A percentile compares a stretch with the other conserved stretches of the same genome.
phyloP scores from a whole-genome alignment of 106 monocot species.

The Alisma plantagoaquatica region DNA sequence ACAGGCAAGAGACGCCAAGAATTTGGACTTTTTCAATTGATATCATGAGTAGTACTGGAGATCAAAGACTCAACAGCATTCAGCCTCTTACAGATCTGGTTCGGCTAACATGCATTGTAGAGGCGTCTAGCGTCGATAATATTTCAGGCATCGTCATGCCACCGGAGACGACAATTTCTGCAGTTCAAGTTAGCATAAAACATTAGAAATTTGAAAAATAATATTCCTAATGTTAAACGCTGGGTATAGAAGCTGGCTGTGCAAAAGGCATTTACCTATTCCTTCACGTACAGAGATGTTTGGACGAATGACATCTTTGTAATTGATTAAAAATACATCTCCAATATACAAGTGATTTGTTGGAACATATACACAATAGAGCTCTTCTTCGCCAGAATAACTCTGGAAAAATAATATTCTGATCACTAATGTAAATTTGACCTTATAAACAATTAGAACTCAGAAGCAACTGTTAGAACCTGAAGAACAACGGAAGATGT shows the following conservation, averaged over 20 bases:
- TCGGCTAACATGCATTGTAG: conserved; percentile 32
- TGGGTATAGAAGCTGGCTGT: too few relatives aligned
- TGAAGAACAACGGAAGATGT: too few relatives aligned
- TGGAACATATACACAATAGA: conserved; percentile 64
- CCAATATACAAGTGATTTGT: conserved; percentile 76
- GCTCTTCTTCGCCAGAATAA: conserved; percentile 57
- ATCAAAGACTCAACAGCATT: too few relatives aligned
- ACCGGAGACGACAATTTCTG: conserved; percentile 61
- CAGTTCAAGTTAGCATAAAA: background rate
- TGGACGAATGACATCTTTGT: conserved; percentile 58
- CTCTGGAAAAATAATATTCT: conserved; percentile 29
- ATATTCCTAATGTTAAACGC: background rate
- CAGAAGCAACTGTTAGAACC: too few relatives aligned
- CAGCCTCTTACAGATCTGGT: conserved; percentile 26
- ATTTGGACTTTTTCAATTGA: too few relatives aligned
- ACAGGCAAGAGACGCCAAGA: too few relatives aligned
- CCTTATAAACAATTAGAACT: too few relatives aligned
- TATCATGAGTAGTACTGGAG: too few relatives aligned
- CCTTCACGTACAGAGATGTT: conserved; percentile 70
- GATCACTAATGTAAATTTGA: too few relatives aligned
- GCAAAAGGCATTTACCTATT: background rate
- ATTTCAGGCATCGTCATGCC: conserved; percentile 70
- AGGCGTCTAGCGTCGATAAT: conserved; percentile 30
- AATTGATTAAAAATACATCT: conserved; percentile 56
- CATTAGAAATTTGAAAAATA: background rate